Base-by-base conservation (phyloP, 1,284 basidiomycete species). In the Gomphus sp. region DNA sequence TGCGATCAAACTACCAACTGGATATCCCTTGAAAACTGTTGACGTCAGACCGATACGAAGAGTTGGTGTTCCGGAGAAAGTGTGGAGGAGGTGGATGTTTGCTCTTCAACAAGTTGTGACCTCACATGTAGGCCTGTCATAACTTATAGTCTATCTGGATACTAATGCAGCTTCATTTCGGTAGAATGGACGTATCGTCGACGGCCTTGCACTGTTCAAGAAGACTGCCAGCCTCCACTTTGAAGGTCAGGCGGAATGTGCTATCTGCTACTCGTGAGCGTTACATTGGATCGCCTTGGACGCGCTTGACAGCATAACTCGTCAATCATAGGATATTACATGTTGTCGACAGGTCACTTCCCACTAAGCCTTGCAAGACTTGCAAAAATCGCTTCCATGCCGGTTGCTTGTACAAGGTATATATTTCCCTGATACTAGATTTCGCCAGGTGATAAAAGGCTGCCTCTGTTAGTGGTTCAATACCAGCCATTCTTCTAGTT, bases 321-420 rank as follows among this genome's bases (percentile, higher is more conserved):
- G 10, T 10, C 45, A 47, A 60, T 22, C 61, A 22, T 71, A 96
- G 93, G 11, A 93, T 98, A 67, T 96, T 99, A 68, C 91, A 88
- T 62, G 85, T 94, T 33, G 89, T 86, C 69, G 97, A 99, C 68
- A 84, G 90, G 6, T 88, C 82, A 59, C 76, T 99, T 39, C 96
- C 97, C 0, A 87, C 84, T 63, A 97, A 96, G 68, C 88, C 92
- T 0, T 99, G 97, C 75, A 87, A 85, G 71, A 98, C 91, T 2
- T 98, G 95, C 76, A 93, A 91, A 73, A 98, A 98, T 73, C 80
- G 87, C 52, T 99, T 98, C 82, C 97, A 99, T 70, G 86, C 92
- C 0, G 85, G 82, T 36, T 98, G 95, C 73, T 72, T 97, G 62
- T 97, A 88, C 77, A 96, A 95, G 79, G 89, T 84, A 50, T 53